Evolutionary conservation across 305 asterid species (phyloP), one percentile per base, ranked within the genome.

Genomic region (Withania somnifera): DNA sequence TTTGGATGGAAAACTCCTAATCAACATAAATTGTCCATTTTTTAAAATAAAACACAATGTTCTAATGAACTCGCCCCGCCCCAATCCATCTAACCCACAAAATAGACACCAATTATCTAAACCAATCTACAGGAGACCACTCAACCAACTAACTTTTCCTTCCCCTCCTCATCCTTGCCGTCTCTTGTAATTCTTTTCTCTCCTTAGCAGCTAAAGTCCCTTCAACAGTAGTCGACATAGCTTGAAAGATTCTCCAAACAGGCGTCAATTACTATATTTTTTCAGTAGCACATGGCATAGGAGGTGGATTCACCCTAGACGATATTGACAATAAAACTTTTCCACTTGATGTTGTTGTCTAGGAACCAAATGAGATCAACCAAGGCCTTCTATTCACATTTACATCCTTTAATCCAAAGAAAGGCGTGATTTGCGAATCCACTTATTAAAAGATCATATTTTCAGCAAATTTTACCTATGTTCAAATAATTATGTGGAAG

Each of bases 401-500:
- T 56, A 60, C 63, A 6, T 86, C 88, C 0, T 82, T 84, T 0
- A 77, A 83, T 36, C 57, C 84, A 0, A 64, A 52, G 7, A 54
- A 85, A 4, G 42, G 54, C 3, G 36, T 84, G 14, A 47, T 87
- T 47, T 79, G 83, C 7, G 22, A 76, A 2, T 77, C 82, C 0
- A 75, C 85, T 1, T 89, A 89, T 82, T 58, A 79, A 19, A 89
- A 87, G 68, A 54, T 88, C 77, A 64, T 45, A 17, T 85, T 87
- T 54, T 67, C 63, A 9, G 71, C 84, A 28, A 53, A 56, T 1
- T 30, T 60, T 0, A 36, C 20, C 0, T 87, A 88, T 26, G 66
- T 17, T 26, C 57, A 82, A 20, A 83, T 88, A 2, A 82, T 76
- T 1, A 88, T 84, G 38, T 88, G 91, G 91, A 88, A 42, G 80